Conservation (phyloP, 2,329 filamentous ascomycete genomes). For the Pseudogymnoascus sp. region DNA sequence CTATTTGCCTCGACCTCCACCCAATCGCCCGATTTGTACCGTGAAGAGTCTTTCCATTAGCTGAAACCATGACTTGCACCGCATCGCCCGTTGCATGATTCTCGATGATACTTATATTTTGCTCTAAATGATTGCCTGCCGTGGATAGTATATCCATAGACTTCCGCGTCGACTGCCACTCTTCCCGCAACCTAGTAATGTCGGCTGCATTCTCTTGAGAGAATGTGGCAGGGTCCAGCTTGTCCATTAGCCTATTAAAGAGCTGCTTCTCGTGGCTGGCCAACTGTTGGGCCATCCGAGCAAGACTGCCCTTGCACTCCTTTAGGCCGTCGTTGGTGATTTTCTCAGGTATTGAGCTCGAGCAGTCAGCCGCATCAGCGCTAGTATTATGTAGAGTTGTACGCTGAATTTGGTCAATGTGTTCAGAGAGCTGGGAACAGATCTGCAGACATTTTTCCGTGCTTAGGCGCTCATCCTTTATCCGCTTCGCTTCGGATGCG, state of each 20-base stretch:
- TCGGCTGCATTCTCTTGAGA: conserved; percentile 27
- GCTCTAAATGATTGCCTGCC: conserved; percentile 24
- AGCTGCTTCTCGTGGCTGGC: conserved; percentile 27
- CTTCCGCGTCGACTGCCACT: conserved; percentile 29
- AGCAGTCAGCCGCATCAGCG: not conserved
- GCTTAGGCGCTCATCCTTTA: conserved; percentile 29
- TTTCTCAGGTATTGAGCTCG: conserved; percentile 20
- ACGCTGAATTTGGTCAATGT: conserved; percentile 25
- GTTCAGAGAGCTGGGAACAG: conserved; percentile 27
- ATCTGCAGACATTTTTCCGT: conserved; percentile 30
- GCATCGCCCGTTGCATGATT: conserved; percentile 30
- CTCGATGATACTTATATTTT: conserved; percentile 28
- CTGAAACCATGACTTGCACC: conserved; percentile 32
- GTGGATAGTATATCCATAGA: conserved; percentile 28
- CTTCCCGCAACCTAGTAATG: conserved; percentile 28
- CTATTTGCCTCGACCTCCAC: conserved; percentile 30
- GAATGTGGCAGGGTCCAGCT: conserved; percentile 23
- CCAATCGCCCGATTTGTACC: conserved; percentile 27
- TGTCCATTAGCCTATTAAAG: conserved; percentile 27
- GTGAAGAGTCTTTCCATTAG: conserved; percentile 27
- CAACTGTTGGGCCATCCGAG: conserved; percentile 23
- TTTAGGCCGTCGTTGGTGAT: conserved; percentile 28
- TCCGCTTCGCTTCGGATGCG: conserved; percentile 23
- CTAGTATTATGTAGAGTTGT: conserved; percentile 10
- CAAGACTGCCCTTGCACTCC: conserved; percentile 29